Percentiles rank a stretch among this genome's conserved stretches.
Conservation (phyloP, 371 early-diverging fungal species). For the Blastocladiella emersonii region DNA sequence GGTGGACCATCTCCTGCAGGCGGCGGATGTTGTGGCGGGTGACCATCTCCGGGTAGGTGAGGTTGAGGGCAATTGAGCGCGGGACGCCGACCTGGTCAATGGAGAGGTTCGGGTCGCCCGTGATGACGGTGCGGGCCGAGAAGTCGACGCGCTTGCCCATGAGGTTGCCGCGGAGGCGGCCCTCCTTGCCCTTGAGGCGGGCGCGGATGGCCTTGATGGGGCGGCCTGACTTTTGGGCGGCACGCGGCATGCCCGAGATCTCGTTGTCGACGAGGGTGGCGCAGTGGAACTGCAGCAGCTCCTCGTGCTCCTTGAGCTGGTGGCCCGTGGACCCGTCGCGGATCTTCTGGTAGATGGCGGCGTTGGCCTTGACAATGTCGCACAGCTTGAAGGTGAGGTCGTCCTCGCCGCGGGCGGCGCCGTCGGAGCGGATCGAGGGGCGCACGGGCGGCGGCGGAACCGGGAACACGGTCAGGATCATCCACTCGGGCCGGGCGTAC, state of each 20-base stretch:
- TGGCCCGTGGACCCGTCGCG: constrained; percentile 95
- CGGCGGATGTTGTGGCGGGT: constrained; percentile 95
- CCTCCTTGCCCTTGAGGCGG: constrained; percentile 99
- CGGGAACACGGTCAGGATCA: constrained; percentile 88
- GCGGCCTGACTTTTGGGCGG: constrained; percentile 92
- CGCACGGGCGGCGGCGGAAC: constrained; percentile 98
- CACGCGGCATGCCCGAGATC: constrained; percentile 92
- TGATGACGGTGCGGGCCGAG: constrained; percentile 98
- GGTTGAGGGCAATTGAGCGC: constrained; percentile 89
- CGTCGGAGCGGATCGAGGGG: constrained; percentile 97
- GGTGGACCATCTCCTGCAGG: constrained; percentile 79
- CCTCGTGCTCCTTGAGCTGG: constrained; percentile 89
- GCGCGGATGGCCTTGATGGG: constrained; percentile 96
- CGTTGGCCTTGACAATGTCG: constrained; percentile 96
- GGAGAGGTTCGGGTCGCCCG: constrained; percentile 96
- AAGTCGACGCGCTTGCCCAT: constrained; percentile 99
- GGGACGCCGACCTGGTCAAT: constrained; percentile 99
- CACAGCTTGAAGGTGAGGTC: constrained; percentile 96
- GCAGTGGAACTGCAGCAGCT: constrained; percentile 93
- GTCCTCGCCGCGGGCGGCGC: constrained; percentile 87
- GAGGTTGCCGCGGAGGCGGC: constrained; percentile 96
- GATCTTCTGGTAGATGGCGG: constrained; percentile 72
- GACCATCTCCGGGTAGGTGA: constrained; percentile 97
- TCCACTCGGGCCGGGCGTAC: constrained; percentile 97
- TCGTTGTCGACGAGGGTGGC: constrained; percentile 99